Evolutionary conservation across 2,329 filamentous ascomycete species (phyloP).

Genomic region (Colletotrichum aenigma): DNA sequence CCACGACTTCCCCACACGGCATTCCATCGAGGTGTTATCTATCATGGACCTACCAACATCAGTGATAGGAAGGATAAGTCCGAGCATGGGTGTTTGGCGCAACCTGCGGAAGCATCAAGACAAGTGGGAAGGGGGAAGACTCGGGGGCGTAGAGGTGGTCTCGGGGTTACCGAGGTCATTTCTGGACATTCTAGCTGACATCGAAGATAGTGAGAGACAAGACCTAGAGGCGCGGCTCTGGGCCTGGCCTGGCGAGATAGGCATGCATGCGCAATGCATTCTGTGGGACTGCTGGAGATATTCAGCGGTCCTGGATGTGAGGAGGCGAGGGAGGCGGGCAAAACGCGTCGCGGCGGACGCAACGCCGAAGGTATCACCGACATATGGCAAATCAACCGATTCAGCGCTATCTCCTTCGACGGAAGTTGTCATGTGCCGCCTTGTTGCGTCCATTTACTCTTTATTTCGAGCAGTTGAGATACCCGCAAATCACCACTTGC

Average conservation of each 20-base stretch:
- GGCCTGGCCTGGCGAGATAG: conserved; percentile 28
- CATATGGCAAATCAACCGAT: not conserved
- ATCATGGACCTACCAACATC: conserved; percentile 22
- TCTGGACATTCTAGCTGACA: conserved; percentile 27
- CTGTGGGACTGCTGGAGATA: conserved; percentile 32
- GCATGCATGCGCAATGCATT: conserved; percentile 28
- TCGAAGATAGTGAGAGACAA: conserved; percentile 4
- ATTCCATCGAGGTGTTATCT: conserved; percentile 19
- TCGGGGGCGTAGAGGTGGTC: conserved; percentile 30
- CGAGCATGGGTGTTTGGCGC: conserved; percentile 19
- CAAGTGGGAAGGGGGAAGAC: not conserved
- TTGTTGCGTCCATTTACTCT: conserved; percentile 28
- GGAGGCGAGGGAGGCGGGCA: conserved; percentile 3
- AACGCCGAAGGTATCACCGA: not conserved
- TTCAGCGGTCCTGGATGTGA: conserved; percentile 26
- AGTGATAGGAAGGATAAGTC: conserved; percentile 11
- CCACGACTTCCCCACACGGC: not conserved
- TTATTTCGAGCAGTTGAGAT: conserved; percentile 17
- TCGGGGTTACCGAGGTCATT: conserved; percentile 29
- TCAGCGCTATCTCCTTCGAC: not conserved
- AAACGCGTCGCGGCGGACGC: not conserved
- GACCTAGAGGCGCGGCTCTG: conserved; percentile 22
- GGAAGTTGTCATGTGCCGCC: conserved; percentile 25
- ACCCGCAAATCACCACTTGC: conserved; percentile 20
- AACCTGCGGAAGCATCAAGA: conserved; percentile 11